phyloP scores from a whole-genome alignment of 495 filamentous ascomycete species.

The Oidiodendron maius region DNA sequence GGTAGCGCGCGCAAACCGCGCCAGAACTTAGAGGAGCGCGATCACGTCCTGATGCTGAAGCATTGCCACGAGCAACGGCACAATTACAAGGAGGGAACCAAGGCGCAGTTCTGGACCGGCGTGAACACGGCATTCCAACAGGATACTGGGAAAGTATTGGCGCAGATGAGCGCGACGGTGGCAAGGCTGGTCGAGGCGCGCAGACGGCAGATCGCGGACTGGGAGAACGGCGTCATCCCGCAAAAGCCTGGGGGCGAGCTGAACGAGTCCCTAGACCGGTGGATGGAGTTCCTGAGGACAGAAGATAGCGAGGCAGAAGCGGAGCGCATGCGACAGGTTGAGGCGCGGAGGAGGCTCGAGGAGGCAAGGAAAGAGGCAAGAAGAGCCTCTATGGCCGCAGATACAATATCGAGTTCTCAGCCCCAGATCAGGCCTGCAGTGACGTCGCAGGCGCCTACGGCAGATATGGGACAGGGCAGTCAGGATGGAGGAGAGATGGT shows the following conservation, averaged over 20 bases:
- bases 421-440: not conserved
- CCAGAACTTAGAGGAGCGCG: slow-evolving; percentile 22
- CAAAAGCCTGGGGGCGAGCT: slow-evolving; percentile 21
- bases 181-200: slow-evolving; percentile 20
- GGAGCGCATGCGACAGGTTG: slow-evolving; percentile 22
- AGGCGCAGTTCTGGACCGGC: slow-evolving; percentile 21
- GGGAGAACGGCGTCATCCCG: slow-evolving; percentile 23
- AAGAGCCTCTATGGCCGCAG: slow-evolving; percentile 21
- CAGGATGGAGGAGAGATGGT: slow-evolving; percentile 15
- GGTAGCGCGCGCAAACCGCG: slow-evolving; percentile 21
- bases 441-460: not conserved
- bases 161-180: slow-evolving; percentile 25
- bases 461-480: slow-evolving; percentile 6
- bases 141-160: slow-evolving; percentile 21
- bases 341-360: slow-evolving; percentile 17
- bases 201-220: slow-evolving; percentile 22
- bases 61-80: slow-evolving; percentile 20
- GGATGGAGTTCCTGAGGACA: slow-evolving; percentile 22
- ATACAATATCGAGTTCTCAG: slow-evolving; percentile 6
- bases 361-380: slow-evolving; percentile 22
- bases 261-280: slow-evolving; percentile 18
- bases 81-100: slow-evolving; percentile 22
- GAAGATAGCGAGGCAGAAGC: slow-evolving; percentile 24
- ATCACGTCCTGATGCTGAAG: slow-evolving; percentile 23
- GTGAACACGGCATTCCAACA: slow-evolving; percentile 21